Evolutionary conservation across 2,329 filamentous ascomycete genomes (phyloP).

Genomic region (Botrytis medusae): DNA sequence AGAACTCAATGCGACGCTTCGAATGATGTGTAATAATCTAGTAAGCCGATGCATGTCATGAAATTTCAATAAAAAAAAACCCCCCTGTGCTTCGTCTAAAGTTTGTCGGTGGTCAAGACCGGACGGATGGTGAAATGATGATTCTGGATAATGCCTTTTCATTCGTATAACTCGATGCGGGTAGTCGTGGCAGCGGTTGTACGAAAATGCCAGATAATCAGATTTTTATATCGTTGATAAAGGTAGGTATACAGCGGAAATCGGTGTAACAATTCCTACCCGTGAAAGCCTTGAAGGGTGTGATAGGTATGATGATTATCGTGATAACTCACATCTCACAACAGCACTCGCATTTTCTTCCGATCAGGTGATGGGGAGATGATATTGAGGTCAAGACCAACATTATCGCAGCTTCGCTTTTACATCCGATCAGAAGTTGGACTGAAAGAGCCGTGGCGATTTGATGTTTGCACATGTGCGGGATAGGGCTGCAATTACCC

Average conservation of each 20-base stretch:
- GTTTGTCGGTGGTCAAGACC: neutral
- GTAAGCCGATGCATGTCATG: neutral
- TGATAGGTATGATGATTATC: conserved; percentile 21
- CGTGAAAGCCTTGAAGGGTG: neutral
- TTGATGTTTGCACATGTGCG: neutral
- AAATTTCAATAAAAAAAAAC: neutral
- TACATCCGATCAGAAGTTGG: neutral
- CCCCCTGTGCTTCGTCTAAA: neutral
- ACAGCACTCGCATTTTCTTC: conserved; percentile 26
- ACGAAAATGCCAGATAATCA: conserved; percentile 22
- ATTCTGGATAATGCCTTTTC: neutral
- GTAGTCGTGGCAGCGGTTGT: conserved; percentile 15
- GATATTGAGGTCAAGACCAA: neutral
- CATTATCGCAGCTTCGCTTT: neutral
- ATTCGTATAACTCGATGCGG: neutral
- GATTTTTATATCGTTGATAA: neutral
- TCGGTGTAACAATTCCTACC: conserved; percentile 24
- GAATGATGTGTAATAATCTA: neutral
- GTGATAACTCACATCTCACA: conserved; percentile 29
- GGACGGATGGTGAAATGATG: conserved; percentile 3
- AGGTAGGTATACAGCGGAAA: neutral
- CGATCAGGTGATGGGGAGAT: conserved; percentile 30
- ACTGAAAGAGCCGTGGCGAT: conserved; percentile 25
- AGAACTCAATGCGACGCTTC: neutral
- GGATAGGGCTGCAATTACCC: conserved; percentile 23